phyloP scores from a whole-genome alignment of 177 flowering plant genomes.

The Telopea speciosissima region DNA sequence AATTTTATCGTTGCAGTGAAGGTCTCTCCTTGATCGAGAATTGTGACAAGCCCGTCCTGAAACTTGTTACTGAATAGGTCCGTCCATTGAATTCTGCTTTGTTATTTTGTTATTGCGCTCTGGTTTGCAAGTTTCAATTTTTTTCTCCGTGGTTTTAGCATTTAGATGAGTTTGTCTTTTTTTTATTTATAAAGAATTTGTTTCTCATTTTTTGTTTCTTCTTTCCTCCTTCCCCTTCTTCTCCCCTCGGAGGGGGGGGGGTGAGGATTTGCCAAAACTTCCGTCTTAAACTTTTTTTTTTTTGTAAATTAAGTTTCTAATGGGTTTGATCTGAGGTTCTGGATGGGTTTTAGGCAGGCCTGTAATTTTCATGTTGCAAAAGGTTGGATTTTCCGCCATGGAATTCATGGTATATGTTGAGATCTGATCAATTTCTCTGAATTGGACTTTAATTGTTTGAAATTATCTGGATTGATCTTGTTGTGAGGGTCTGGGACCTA shows the following conservation, averaged over 20 bases:
- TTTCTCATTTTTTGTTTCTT: neutral
- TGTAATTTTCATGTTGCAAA: neutral
- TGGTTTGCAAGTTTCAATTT: neutral
- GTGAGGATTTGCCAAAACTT: neutral
- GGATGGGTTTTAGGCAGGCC: too few species aligned
- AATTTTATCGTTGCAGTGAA: neutral
- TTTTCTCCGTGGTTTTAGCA: neutral
- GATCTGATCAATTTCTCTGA: constrained; percentile 6
- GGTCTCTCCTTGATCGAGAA: neutral
- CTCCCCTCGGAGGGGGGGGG: too few species aligned
- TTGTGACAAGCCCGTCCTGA: neutral
- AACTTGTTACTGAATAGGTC: neutral
- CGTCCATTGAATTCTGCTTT: constrained; percentile 2
- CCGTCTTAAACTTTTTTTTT: neutral
- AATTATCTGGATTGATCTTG: neutral
- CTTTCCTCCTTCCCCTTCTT: neutral
- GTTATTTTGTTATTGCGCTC: neutral
- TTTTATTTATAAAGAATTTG: neutral
- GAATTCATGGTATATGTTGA: neutral
- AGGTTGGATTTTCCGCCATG: neutral
- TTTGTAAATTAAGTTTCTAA: neutral
- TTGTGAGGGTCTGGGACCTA: neutral
- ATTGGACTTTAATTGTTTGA: constrained; percentile 3
- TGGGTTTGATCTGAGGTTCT: constrained; percentile 4
- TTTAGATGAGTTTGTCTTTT: neutral